phyloP scores from a whole-genome alignment of 2,329 filamentous ascomycete species.

The Blastomyces emzantsi region DNA sequence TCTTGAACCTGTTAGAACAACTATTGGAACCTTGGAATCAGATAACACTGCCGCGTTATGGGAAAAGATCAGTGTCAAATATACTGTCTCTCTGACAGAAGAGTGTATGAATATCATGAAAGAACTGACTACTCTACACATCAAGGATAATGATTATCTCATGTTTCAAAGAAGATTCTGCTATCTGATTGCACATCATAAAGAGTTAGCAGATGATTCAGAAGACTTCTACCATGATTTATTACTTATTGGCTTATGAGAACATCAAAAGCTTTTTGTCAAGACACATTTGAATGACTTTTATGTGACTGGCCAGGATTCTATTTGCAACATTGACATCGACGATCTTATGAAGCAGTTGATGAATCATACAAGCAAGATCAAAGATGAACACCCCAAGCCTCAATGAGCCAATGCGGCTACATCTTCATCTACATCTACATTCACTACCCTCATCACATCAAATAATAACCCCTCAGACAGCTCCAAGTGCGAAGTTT shows the following conservation, averaged over 20 bases:
- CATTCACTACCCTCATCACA: too few relatives aligned
- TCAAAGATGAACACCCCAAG: background rate
- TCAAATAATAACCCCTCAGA: too few relatives aligned
- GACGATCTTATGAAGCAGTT: background rate
- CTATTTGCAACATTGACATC: background rate
- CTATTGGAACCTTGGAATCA: background rate
- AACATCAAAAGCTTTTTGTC: background rate
- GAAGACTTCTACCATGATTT: background rate
- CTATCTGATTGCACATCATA: too few relatives aligned
- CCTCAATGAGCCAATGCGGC: background rate
- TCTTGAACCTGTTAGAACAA: background rate
- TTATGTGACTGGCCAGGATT: background rate
- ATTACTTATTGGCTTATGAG: background rate
- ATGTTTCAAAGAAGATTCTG: background rate
- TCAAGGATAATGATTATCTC: slow-evolving; percentile 1
- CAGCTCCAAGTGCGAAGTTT: background rate
- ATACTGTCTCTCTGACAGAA: background rate
- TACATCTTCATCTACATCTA: too few relatives aligned
- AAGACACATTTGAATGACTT: background rate
- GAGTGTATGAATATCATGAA: background rate
- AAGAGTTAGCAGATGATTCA: background rate
- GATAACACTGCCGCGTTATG: background rate
- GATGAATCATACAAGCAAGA: background rate
- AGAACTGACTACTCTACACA: too few relatives aligned
- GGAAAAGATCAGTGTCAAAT: background rate